phyloP scores from a whole-genome alignment of 108 stramenopile species.

The Pelagomonas calceolata region DNA sequence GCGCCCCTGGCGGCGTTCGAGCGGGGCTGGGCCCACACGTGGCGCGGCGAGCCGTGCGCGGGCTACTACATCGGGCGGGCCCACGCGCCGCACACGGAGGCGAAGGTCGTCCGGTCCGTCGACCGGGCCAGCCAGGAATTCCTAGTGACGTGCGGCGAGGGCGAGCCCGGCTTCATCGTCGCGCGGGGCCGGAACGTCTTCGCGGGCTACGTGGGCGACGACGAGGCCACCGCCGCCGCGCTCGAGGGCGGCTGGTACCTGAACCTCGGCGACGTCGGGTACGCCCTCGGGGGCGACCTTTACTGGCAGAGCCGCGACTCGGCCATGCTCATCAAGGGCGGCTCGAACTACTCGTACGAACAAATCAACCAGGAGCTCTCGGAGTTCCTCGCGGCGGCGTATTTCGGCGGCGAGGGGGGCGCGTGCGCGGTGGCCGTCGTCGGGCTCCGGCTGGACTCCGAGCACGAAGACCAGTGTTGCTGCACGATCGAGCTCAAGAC shows the following conservation, averaged over 20 bases:
- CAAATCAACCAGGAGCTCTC: constrained; percentile 14
- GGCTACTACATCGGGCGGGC: constrained; percentile 23
- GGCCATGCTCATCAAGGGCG: constrained; percentile 16
- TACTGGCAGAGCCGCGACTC: constrained; percentile 13
- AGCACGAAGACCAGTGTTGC: constrained; percentile 19
- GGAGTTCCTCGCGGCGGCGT: background rate
- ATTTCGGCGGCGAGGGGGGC: background rate
- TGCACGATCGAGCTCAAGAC: constrained; percentile 7
- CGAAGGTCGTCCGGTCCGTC: constrained; percentile 9
- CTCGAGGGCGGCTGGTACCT: constrained; percentile 21
- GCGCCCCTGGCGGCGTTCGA: constrained; percentile 11
- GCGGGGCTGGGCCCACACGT: constrained; percentile 16
- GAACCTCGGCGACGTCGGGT: constrained; percentile 22
- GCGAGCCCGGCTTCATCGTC: constrained; percentile 14
- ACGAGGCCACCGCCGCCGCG: constrained; percentile 6
- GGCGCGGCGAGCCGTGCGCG: background rate
- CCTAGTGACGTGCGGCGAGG: constrained; percentile 7
- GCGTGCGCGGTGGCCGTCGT: constrained; percentile 12
- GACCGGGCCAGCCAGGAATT: background rate
- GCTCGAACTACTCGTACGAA: constrained; percentile 24
- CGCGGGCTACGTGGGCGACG: constrained; percentile 15
- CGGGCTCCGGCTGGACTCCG: constrained; percentile 8
- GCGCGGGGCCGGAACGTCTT: constrained; percentile 16
- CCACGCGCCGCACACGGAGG: constrained; percentile 11
- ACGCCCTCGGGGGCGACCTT: constrained; percentile 5